Conservation (phyloP, 768 basidiomycete species). For the Trametes sanguinea region DNA sequence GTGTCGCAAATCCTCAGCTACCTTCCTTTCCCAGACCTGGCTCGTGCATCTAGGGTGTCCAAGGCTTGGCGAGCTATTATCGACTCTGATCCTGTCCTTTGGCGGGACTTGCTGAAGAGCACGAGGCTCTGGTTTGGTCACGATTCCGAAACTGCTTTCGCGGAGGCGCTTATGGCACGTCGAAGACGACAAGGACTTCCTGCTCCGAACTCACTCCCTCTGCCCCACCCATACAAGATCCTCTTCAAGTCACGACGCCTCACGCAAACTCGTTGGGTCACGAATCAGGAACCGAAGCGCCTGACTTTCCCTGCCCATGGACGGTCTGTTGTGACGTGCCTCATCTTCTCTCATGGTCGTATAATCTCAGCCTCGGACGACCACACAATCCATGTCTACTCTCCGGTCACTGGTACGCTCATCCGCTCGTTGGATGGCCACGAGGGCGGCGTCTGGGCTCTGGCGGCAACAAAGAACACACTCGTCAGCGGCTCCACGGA, state of each 20-base stretch:
- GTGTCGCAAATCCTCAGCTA: conserved; percentile 86
- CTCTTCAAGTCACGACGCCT: conserved; percentile 90
- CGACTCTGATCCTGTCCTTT: conserved; percentile 86
- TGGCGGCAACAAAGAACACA: conserved; percentile 85
- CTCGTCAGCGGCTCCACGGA: conserved; percentile 93
- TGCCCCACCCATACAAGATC: conserved; percentile 87
- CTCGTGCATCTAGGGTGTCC: conserved; percentile 86
- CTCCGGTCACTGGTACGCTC: conserved; percentile 78
- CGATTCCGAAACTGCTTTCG: conserved; percentile 80
- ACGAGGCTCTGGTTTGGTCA: conserved; percentile 91
- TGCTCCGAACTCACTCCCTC: conserved; percentile 55
- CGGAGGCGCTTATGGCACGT: conserved; percentile 65
- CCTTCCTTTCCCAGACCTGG: conserved; percentile 80
- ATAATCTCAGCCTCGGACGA: conserved; percentile 98
- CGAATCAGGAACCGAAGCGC: conserved; percentile 69
- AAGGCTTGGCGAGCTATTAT: conserved; percentile 90
- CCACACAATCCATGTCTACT: conserved; percentile 94
- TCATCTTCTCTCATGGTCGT: conserved; percentile 91
- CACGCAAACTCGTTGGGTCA: conserved; percentile 79
- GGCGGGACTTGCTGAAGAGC: conserved; percentile 82
- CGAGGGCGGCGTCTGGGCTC: conserved; percentile 95
- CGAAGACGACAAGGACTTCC: conserved; percentile 46
- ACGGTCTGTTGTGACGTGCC: conserved; percentile 90
- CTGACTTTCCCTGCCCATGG: conserved; percentile 88
- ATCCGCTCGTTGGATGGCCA: conserved; percentile 82